These are phyloP conservation scores for Monilinia fructicola DNA, from an alignment of 2,329 filamentous ascomycete genomes.

Conservation along the genomic window DNA sequence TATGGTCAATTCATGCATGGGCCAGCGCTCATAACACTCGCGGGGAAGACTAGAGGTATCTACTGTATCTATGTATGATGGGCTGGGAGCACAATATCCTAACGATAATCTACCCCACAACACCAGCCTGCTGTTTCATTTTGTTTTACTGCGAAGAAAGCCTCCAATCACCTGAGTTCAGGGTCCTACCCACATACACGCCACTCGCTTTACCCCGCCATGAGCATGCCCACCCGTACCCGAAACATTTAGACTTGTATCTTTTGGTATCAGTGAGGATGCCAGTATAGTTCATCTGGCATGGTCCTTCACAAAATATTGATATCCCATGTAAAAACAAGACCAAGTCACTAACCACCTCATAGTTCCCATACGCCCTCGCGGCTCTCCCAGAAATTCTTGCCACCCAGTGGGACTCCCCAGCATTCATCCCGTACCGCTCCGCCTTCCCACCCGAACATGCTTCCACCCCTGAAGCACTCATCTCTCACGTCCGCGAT, in stretches of 20 bases:
- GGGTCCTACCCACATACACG: constrained; percentile 8
- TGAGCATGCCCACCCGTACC: constrained; percentile 11
- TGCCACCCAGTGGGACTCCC: constrained; percentile 63
- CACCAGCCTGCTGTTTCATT: constrained; percentile 4
- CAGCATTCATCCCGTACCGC: constrained; percentile 65
- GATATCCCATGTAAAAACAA: constrained; percentile 3
- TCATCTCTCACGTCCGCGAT: constrained; percentile 67
- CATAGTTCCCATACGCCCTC: constrained; percentile 76
- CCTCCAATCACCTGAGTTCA: neutral
- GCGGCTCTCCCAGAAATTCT: constrained; percentile 63
- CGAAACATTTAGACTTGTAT: constrained; percentile 14
- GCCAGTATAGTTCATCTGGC: constrained; percentile 7
- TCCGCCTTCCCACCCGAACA: constrained; percentile 68
- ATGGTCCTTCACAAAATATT: constrained; percentile 2
- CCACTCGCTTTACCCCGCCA: constrained; percentile 17
- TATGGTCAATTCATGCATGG: constrained; percentile 14
- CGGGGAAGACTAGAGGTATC: constrained; percentile 12
- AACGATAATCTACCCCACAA: constrained; percentile 1
- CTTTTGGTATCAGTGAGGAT: constrained; percentile 2
- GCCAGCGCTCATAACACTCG: constrained; percentile 18
- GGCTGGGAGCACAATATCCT: constrained; percentile 1
- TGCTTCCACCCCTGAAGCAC: constrained; percentile 55
- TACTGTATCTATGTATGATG: constrained; percentile 11
- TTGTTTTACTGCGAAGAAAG: constrained; percentile 4
- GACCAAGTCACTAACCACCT: constrained; percentile 24